Percentiles rank a stretch among this genome's conserved stretches.
Conservation (phyloP, 1,139 yeast genomes). For the Candida smagusa region DNA sequence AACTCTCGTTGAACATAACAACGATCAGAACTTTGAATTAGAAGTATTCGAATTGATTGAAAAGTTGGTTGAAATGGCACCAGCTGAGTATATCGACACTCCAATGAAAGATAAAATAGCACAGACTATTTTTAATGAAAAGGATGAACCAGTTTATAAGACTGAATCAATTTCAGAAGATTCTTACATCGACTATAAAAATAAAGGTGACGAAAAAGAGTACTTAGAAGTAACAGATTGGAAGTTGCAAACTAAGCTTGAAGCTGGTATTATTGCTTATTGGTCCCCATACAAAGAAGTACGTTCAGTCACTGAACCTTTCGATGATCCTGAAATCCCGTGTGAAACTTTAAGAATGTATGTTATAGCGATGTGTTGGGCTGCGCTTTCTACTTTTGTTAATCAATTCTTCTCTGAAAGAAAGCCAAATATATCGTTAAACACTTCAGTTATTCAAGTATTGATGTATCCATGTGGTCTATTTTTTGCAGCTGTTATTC, state of each 20-base stretch:
- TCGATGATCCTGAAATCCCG: conserved; percentile 46
- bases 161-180: too few species aligned
- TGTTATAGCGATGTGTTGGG: conserved; percentile 53
- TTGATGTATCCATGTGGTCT: conserved; percentile 59
- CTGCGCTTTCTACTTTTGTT: conserved; percentile 50
- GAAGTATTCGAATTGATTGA: conserved; percentile 13
- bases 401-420: conserved; percentile 58
- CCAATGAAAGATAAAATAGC: too few species aligned
- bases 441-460: conserved; percentile 51
- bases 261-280: conserved; percentile 36
- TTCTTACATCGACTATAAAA: too few species aligned
- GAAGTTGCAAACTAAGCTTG: conserved; percentile 14
- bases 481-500: conserved; percentile 19
- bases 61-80: conserved; percentile 7
- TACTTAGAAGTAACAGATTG: conserved; percentile 7
- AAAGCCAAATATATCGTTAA: conserved; percentile 45
- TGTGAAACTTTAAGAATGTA: conserved; percentile 59
- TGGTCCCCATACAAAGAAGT: conserved; percentile 67
- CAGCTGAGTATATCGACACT: neutral
- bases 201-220: too few species aligned
- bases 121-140: too few species aligned
- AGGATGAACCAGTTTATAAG: too few species aligned
- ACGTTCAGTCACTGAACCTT: conserved; percentile 52
- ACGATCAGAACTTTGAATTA: conserved; percentile 23
- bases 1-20: conserved; percentile 16